Base-by-base conservation (phyloP, 805 yeast species). In the Starmerella scarabaei region DNA sequence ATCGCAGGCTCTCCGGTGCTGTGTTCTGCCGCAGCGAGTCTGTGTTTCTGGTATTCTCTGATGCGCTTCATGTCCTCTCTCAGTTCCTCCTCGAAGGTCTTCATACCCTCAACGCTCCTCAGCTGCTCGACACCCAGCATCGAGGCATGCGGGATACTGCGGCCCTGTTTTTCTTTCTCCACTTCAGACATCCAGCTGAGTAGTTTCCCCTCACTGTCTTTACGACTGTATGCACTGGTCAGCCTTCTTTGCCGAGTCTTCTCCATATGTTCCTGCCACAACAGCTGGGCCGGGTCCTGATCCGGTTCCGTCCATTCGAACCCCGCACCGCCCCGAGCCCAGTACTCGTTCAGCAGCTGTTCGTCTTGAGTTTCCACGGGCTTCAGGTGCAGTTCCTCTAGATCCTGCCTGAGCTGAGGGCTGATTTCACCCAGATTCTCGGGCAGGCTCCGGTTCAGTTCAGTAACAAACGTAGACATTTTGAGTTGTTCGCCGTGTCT, bases 241-340 rank as follows among this genome's bases (percentile, higher is more conserved):
- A 52, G 23, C 9, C 55, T 44, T 34, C 38, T 36, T 35, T 46
- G 52, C 17, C 44, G 35, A 3, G 38, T 39, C 15, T 33, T 34
- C 36, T 58, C 59, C 57, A 57, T 51, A 37, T 54, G 53, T 5
- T 48, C 38, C 17, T 52, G 38, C 62, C 62, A 59, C 4, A 55
- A 33, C 11, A 55, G 44, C 17, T 77, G 84, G 0, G 91, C 93
- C 0, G 94, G 94, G 54, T 83, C 94, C 53, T 79, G 80, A 55
- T 82, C 94, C 1, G 93, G 93, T 54, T 82, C 94, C 11, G 72
- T 77, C 94, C 94, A 82, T 44, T 77, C 81, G 54, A 80, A 82
- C 12, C 84, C 85, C 40, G 78, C 86, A 23, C 94, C 94, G 6
- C 83, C 81, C 31, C 79, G 69, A 54, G 81, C 73, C 94, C 94